phyloP scores from a whole-genome alignment of 768 basidiomycete genomes.

The Calocera cornea region DNA sequence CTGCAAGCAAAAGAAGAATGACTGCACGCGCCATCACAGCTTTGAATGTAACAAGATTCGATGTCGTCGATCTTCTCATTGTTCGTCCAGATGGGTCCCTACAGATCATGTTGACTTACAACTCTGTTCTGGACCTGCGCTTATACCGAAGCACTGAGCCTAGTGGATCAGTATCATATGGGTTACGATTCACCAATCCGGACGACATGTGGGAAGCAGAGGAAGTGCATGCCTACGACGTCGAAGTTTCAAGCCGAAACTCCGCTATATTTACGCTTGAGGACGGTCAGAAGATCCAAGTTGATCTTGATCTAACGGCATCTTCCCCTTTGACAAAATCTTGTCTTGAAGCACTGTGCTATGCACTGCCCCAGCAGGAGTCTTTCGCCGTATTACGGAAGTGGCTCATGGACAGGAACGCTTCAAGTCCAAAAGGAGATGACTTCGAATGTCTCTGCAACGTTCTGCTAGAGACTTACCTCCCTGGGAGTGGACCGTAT shows the following conservation, averaged over 20 bases:
- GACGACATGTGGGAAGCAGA: slow-evolving; percentile 1
- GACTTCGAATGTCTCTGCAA: slow-evolving; percentile 45
- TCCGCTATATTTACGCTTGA: slow-evolving; percentile 41
- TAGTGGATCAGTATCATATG: background rate
- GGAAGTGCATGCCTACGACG: slow-evolving; percentile 26
- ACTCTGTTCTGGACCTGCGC: slow-evolving; percentile 1
- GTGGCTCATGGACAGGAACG: slow-evolving; percentile 49
- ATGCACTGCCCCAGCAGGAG: slow-evolving; percentile 41
- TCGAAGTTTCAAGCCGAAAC: slow-evolving; percentile 39
- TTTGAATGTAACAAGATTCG: slow-evolving; percentile 6
- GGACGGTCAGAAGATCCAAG: slow-evolving; percentile 35
- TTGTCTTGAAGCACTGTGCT: slow-evolving; percentile 49
- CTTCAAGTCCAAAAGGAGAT: slow-evolving; percentile 31
- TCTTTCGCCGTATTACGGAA: slow-evolving; percentile 42
- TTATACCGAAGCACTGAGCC: background rate
- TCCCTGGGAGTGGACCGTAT: background rate
- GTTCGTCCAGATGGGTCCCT: slow-evolving; percentile 2
- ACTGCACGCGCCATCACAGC: background rate
- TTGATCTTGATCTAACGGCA: slow-evolving; percentile 43
- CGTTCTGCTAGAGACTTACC: slow-evolving; percentile 35
- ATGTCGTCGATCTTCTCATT: slow-evolving; percentile 14
- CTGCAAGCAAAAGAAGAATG: background rate
- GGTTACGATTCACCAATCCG: background rate
- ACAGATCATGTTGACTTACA: background rate
- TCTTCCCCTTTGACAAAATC: slow-evolving; percentile 42